Base-by-base conservation (phyloP, 1,284 basidiomycete genomes). In the Grifola frondosa region DNA sequence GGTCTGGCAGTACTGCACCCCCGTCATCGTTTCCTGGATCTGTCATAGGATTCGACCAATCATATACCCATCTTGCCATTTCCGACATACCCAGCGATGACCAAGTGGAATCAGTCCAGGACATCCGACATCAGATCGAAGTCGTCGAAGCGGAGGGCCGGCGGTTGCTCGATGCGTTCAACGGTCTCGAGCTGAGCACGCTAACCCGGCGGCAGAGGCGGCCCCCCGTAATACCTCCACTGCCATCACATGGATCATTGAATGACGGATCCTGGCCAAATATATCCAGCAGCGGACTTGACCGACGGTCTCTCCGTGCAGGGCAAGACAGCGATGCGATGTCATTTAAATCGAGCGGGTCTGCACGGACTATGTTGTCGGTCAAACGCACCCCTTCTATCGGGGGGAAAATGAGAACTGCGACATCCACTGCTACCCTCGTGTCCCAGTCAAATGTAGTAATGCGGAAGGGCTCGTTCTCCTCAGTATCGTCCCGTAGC, bases 81-180 rank as follows among this genome's bases (percentile, higher is more conserved):
- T 65, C 66, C 44, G 71, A 76, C 40, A 57, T 74, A 12, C 67
- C 71, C 36, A 73, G 77, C 40, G 78, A 81, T 40, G 77, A 80
- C 5, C 69, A 69, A 35, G 62, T 78, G 40, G 74, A 76, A 49
- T 75, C 81, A 9, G 72, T 78, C 38, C 69, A 74, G 46, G 75
- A 84, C 37, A 80, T 89, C 44, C 76, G 74, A 32, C 67, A 74
- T 37, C 83, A 87, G 54, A 84, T 89, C 40, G 67, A 74, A 47
- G 64, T 70, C 5, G 75, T 87, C 32, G 85, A 88, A 60, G 77
- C 78, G 23, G 85, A 88, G 59, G 78, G 77, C 12, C 72, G 72
- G 48, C 70, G 82, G 39, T 61, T 88, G 30, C 73, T 87, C 60
- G 84, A 88, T 57, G 84, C 84, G 5, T 88, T 88, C 60, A 84